Base-by-base conservation (phyloP, 805 yeast species). In the Phaffomyces antillensis region DNA sequence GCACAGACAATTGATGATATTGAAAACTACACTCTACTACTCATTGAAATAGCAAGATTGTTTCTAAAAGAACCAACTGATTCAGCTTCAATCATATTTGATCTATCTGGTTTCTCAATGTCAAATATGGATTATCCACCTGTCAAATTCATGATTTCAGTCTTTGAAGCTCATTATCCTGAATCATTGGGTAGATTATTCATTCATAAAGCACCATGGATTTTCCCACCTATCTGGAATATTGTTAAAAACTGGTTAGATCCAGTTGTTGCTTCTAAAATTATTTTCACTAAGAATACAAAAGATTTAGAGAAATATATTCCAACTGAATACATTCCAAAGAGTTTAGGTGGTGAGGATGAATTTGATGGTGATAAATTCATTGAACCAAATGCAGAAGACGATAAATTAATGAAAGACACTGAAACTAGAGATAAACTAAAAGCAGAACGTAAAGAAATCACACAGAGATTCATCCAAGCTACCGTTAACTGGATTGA, bases 171-270 rank as follows among this genome's bases (percentile, higher is more conserved):
- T 0, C 96, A 91, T 61, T 93, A 91, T 63, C 99, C 99, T 1
- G 99, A 93, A 66, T 83, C 87, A 36, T 73, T 93, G 48, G 96
- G 96, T 16, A 77, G 77, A 45, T 68, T 93, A 43, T 75, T 88
- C 53, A 84, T 93, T 49, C 96, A 88, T 68, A 85, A 86, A 56
- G 97, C 99, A 0, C 99, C 99, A 25, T 89, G 97, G 98, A 79
- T 93, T 44, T 93, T 93, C 68, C 79, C 86, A 42, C 91, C 96
- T 23, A 86, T 91, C 48, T 93, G 99, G 98, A 84, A 82, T 54
- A 78, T 91, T 37, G 48, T 93, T 56, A 88, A 87, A 64, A 81
- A 83, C 55, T 91, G 97, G 98, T 71, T 91, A 46, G 98, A 93
- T 61, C 98, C 98, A 3, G 96, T 87, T 23, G 97, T 91, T 44